Evolutionary conservation across 257 asterid species (phyloP).

Genomic region (Solanum corneliomulleri): DNA sequence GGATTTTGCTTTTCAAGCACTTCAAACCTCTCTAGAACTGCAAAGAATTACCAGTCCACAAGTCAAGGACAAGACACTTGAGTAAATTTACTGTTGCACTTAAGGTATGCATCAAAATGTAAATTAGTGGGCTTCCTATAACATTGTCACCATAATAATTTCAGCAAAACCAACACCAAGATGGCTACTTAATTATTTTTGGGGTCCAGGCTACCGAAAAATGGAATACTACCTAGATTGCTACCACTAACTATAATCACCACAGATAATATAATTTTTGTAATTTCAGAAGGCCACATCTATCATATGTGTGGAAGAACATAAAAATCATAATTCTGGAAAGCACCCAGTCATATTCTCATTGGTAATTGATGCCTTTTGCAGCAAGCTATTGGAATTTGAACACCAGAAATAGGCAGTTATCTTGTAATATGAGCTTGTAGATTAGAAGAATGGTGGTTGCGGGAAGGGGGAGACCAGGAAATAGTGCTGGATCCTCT

Average conservation of each 20-base stretch:
- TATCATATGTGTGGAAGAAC: neutral
- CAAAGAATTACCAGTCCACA: neutral
- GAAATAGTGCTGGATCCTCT: neutral
- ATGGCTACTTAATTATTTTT: neutral
- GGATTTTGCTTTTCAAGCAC: conserved; percentile 50
- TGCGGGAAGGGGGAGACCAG: neutral
- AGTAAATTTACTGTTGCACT: neutral
- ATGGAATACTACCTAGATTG: neutral
- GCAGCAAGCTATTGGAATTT: neutral
- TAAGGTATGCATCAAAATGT: neutral
- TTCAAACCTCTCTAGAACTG: conserved; percentile 87
- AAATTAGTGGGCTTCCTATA: neutral
- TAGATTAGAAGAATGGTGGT: neutral
- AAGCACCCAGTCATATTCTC: neutral
- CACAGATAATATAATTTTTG: neutral
- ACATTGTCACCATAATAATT: neutral
- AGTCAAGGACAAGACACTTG: neutral
- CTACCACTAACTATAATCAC: neutral
- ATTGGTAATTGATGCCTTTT: neutral
- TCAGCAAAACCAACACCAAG: neutral
- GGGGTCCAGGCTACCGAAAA: neutral
- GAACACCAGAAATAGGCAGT: neutral
- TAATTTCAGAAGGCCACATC: neutral
- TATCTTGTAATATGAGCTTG: neutral
- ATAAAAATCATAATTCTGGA: neutral